Conservation (phyloP, 2,329 filamentous ascomycete genomes). For the Teratosphaeria pseudoeucalypti region DNA sequence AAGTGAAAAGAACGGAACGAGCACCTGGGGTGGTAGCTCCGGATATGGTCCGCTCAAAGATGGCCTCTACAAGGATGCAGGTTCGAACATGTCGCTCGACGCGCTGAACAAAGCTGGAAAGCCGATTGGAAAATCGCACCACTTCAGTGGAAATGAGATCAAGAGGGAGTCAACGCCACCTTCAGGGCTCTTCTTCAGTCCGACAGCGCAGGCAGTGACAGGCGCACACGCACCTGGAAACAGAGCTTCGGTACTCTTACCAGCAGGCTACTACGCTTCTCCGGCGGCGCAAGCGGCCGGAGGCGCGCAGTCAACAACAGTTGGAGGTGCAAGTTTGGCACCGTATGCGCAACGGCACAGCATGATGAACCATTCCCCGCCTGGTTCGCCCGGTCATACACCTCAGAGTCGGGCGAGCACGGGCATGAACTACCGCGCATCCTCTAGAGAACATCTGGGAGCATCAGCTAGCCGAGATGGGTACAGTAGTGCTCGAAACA, state of each 20-base stretch:
- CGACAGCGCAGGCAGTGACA: conserved; percentile 59
- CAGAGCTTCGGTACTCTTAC: conserved; percentile 71
- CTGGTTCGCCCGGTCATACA: conserved; percentile 13
- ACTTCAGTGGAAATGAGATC: conserved; percentile 16
- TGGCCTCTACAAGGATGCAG: conserved; percentile 35
- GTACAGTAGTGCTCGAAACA: conserved; percentile 10
- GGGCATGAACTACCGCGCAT: conserved; percentile 5
- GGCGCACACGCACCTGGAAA: conserved; percentile 29
- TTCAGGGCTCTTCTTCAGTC: conserved; percentile 85
- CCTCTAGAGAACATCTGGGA: conserved; percentile 6
- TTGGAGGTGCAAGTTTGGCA: conserved; percentile 28
- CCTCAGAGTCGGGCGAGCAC: conserved; percentile 9
- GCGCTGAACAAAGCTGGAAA: conserved; percentile 34
- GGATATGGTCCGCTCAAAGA: conserved; percentile 16
- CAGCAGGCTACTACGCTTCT: conserved; percentile 82
- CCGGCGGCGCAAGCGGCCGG: conserved; percentile 43
- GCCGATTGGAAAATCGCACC: conserved; percentile 22
- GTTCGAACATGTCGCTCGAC: conserved; percentile 48
- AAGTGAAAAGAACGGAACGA: conserved; percentile 18
- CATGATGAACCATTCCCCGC: conserved; percentile 15
- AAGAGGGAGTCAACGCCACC: conserved; percentile 40
- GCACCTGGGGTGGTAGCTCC: conserved; percentile 23
- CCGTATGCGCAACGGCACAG: conserved; percentile 20
- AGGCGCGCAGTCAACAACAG: conserved; percentile 31
- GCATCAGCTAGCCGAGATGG: conserved; percentile 4